These are phyloP conservation scores for Penicillium digitatum DNA, from an alignment of 2,329 filamentous ascomycete genomes.

Conservation along the genomic window DNA sequence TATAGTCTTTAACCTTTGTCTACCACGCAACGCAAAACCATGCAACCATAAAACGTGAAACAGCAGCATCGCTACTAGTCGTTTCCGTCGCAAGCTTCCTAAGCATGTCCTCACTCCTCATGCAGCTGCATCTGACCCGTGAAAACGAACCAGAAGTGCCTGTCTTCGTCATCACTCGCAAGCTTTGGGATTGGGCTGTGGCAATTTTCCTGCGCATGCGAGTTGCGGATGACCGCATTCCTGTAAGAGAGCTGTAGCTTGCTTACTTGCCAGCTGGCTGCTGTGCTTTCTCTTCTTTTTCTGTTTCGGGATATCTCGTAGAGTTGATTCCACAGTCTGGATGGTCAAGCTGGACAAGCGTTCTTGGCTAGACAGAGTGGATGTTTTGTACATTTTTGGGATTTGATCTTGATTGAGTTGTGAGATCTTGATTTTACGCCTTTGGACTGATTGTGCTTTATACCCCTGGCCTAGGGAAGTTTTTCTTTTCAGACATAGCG, in stretches of 20 bases:
- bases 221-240: slow-evolving; percentile 27
- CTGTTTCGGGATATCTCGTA: background rate
- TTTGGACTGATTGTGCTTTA: background rate
- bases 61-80: slow-evolving; percentile 69
- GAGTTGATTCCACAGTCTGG: background rate
- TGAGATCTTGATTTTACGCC: background rate
- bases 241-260: slow-evolving; percentile 24
- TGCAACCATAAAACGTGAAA: slow-evolving; percentile 75
- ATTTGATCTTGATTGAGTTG: background rate
- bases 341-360: background rate
- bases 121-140: slow-evolving; percentile 62
- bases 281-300: background rate
- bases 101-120: slow-evolving; percentile 66
- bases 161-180: slow-evolving; percentile 49
- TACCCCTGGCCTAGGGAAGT: slow-evolving; percentile 6
- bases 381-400: slow-evolving; percentile 15
- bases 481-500: slow-evolving; percentile 2
- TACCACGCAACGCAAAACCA: slow-evolving; percentile 76
- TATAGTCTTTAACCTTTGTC: slow-evolving; percentile 64
- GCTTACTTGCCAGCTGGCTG: background rate
- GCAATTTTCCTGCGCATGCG: slow-evolving; percentile 36
- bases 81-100: slow-evolving; percentile 74
- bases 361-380: background rate
- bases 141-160: slow-evolving; percentile 60
- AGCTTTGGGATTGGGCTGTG: slow-evolving; percentile 38